Percentiles rank a stretch among this genome's conserved stretches.
Conservation (phyloP, 2,329 filamentous ascomycete genomes). For the Sclerotinia subarctica region DNA sequence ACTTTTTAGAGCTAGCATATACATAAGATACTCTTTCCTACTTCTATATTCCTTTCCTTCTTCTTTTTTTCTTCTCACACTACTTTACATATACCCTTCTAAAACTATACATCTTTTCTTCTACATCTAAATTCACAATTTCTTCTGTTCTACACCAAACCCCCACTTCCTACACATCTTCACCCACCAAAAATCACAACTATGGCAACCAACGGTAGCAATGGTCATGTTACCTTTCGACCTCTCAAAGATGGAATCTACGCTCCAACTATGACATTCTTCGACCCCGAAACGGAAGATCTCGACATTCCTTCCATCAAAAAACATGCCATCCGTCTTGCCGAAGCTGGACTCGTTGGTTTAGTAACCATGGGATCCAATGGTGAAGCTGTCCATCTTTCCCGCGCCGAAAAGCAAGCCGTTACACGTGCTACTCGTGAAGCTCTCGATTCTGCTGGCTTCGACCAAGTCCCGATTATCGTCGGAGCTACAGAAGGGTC, state of each 20-base stretch:
- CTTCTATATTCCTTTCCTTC: background rate
- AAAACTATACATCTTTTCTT: background rate
- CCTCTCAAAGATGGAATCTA: slow-evolving; percentile 79
- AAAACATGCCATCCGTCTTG: slow-evolving; percentile 75
- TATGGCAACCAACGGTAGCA: slow-evolving; percentile 23
- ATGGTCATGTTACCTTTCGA: slow-evolving; percentile 40
- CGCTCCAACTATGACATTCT: slow-evolving; percentile 88
- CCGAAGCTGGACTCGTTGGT: slow-evolving; percentile 72
- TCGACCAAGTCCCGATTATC: slow-evolving; percentile 72
- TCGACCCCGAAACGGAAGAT: slow-evolving; percentile 78
- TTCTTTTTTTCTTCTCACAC: background rate
- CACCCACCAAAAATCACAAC: slow-evolving; percentile 4
- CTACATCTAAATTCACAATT: background rate
- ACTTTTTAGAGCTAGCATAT: background rate
- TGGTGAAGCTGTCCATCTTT: slow-evolving; percentile 83
- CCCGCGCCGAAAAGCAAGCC: slow-evolving; percentile 69
- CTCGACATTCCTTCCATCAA: slow-evolving; percentile 77
- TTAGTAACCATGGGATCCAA: slow-evolving; percentile 88
- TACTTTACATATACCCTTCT: background rate
- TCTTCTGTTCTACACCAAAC: background rate
- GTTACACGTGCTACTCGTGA: slow-evolving; percentile 76
- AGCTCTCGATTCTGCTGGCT: slow-evolving; percentile 78
- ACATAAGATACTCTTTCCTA: slow-evolving; percentile 9
- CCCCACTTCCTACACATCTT: background rate
- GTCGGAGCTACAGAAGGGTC: slow-evolving; percentile 79